Evolutionary conservation across 352 stramenopile genomes (phyloP), one percentile per base, ranked within the genome.

Genomic region (Globisporangium heterothallicum): DNA sequence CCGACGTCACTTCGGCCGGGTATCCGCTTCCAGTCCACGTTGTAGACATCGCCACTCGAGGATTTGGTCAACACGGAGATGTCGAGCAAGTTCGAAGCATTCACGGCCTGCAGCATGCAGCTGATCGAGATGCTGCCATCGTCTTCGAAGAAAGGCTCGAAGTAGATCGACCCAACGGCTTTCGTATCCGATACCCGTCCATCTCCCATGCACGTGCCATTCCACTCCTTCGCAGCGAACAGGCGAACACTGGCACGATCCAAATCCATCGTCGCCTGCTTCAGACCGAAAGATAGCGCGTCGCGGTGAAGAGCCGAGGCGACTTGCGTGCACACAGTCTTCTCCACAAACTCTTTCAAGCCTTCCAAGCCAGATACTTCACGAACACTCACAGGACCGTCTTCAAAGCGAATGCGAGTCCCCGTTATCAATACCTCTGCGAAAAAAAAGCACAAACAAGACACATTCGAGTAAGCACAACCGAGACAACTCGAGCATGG

Each of bases 141-240:
- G 3, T 44, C 41, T 16, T 68, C 67, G 42, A 94, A 73, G 55
- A 77, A 84, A 10, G 84, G 81, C 66, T 92, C 79, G 10, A 94
- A 71, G 53, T 82, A 88, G 54, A 88, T 83, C 12, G 66, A 87
- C 12, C 74, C 68, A 21, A 82, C 74, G 0, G 69, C 63, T 18
- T 81, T 77, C 10, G 81, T 72, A 57, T 92, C 84, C 13, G 84
- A 79, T 10, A 94, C 81, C 42, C 83, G 81, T 18, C 84, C 84
- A 63, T 94, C 84, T n/a, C 84, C 84, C 49, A 94, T 81, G 58
- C 72, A 92, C 38, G 68, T 88, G 36, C 84, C 84, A 40, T 92
- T 69, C 84, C 84, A 94, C 35, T 89, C 81, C 16, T 76, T 79
- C 2, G 81, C 79, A 19, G 80, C 67, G 48, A 92, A 77, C 25